These are phyloP conservation scores for Russula earlei DNA, from an alignment of 768 basidiomycete genomes.

Conservation along the genomic window DNA sequence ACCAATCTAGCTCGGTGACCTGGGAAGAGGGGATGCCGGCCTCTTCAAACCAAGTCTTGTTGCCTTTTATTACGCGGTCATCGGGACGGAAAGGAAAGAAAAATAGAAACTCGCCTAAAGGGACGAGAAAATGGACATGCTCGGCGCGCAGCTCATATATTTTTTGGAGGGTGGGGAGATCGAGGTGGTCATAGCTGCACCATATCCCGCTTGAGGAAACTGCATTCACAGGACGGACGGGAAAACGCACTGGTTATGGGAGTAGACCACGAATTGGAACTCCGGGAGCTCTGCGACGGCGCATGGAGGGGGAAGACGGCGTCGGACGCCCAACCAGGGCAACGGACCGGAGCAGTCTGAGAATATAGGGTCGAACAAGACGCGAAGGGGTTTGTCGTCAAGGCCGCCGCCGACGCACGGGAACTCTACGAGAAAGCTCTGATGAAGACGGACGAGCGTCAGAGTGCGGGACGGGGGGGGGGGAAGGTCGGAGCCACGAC, in stretches of 20 bases:
- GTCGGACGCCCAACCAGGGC: constrained; percentile 25
- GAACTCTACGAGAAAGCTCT: constrained; percentile 28
- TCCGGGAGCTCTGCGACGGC: constrained; percentile 31
- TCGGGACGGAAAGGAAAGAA: not conserved
- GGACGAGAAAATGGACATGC: constrained; percentile 29
- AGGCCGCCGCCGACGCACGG: constrained; percentile 10
- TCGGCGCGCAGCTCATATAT: constrained; percentile 21
- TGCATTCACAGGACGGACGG: not conserved
- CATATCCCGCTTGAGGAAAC: not conserved
- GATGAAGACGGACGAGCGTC: not conserved
- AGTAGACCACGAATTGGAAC: constrained; percentile 32
- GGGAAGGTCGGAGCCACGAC: not conserved
- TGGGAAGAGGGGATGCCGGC: constrained; percentile 27
- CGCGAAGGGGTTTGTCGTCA: constrained; percentile 22
- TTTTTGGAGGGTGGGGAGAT: constrained; percentile 28
- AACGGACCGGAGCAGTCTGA: constrained; percentile 27
- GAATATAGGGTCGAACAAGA: constrained; percentile 37
- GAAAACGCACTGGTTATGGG: constrained; percentile 35
- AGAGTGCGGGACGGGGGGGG: too few relatives aligned
- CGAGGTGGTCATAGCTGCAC: constrained; percentile 36
- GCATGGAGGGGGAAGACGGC: constrained; percentile 31
- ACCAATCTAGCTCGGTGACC: constrained; percentile 35
- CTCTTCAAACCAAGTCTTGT: constrained; percentile 25
- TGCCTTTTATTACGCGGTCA: constrained; percentile 14
- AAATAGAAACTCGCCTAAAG: constrained; percentile 26